Evolutionary conservation across 768 basidiomycete species (phyloP), one percentile per base, ranked within the genome.

Genomic region (Cystobasidiopsis lactophilus): DNA sequence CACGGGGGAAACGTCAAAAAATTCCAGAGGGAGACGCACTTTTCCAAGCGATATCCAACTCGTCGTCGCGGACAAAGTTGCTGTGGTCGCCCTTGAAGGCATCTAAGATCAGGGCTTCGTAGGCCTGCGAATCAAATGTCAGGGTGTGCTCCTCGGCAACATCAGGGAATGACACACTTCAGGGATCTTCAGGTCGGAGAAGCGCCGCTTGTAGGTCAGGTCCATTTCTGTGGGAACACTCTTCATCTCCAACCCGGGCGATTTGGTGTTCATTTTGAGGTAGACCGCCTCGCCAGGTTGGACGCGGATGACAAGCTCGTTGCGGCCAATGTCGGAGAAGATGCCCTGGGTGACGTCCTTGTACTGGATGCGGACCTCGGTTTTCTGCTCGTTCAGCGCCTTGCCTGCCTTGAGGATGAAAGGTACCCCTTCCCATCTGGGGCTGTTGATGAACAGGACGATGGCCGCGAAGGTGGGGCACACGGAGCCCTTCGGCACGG

Each of bases 371-470:
- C 91, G 83, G 61, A 96, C 80, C 69, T 95, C 91, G 51, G 95
- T 89, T 71, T 98, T 98, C 66, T 85, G 84, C 69, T 98, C 93
- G 70, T 96, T 93, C 55, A 98, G 70, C 3, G 91, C 43, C 75
- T 98, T 98, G 50, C 91, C 91, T 23, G 91, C 93, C 70, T 89
- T 95, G 59, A 98, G 73, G 63, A 96, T 86, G 71, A 96, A 98
- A 0, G 91, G 93, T 4, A 98, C 91, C 53, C 91, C 91, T 66
- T 96, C 91, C 91, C 91, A 98, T 56, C 93, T 73, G 1, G 85
- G 86, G 66, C 86, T 93, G 69, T 93, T 74, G 66, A 98, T 85
- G 77, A 77, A 82, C 23, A 96, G 73, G 13, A 81, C 82, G 47
- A 78, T 77, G 5, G 85, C 85, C 45, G 91, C 89, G 63, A 79